A percentile compares a stretch with the other conserved stretches of the same genome.
Conservation (phyloP, 139 green algal genomes). For the Coccomyxa sp. region DNA sequence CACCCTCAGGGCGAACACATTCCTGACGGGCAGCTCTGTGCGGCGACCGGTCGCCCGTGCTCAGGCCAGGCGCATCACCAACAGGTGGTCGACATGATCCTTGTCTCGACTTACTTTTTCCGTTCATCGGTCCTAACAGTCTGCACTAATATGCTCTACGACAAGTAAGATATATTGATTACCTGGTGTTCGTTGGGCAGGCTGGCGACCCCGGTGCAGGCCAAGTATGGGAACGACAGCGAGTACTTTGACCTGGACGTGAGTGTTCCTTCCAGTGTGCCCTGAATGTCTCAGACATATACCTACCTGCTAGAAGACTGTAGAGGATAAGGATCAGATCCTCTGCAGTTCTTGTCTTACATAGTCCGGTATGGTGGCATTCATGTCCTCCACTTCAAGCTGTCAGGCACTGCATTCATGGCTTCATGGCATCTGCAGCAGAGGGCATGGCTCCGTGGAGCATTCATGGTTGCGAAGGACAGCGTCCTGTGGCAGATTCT, state of each 20-base stretch:
- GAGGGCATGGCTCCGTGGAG: too few species aligned
- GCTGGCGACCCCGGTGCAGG: conserved; percentile 32
- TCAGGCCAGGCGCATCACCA: not conserved
- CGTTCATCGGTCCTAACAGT: not conserved
- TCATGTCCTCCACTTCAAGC: too few species aligned
- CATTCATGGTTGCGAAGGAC: too few species aligned
- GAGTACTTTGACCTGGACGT: conserved; percentile 87
- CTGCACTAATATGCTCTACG: not conserved
- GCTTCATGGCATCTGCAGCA: too few species aligned
- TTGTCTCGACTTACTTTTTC: not conserved
- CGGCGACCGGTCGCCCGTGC: not conserved
- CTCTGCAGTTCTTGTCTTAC: not conserved
- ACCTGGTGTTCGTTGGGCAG: not conserved
- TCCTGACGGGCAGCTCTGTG: not conserved
- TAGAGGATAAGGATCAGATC: not conserved
- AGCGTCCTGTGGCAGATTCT: too few species aligned
- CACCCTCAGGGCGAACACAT: not conserved
- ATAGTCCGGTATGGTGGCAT: not conserved
- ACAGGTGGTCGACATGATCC: not conserved
- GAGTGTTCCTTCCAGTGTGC: conserved; percentile 1
- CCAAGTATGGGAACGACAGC: conserved; percentile 83
- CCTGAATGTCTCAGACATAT: not conserved
- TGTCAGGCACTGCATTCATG: too few species aligned
- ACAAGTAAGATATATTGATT: not conserved
- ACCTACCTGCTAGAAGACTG: not conserved